phyloP scores from a whole-genome alignment of 345 rosid species.

The Toxicodendron radicans region DNA sequence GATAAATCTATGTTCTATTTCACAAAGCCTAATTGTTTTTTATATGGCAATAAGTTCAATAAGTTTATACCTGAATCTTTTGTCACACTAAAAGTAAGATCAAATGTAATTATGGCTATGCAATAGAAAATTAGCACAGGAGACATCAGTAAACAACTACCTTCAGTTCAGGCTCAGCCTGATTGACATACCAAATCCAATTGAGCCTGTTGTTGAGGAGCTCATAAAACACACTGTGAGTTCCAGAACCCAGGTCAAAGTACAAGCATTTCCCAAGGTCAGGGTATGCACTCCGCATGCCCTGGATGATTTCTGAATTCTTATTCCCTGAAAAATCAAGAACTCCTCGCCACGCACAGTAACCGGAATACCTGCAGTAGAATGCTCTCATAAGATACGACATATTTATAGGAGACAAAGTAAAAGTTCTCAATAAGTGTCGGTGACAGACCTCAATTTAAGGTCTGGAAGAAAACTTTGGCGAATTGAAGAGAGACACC shows the following conservation, averaged over 20 bases:
- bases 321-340: slow-evolving; percentile 59
- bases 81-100: neutral
- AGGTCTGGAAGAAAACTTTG: slow-evolving; percentile 52
- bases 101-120: neutral
- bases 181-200: slow-evolving; percentile 82
- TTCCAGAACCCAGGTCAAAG: slow-evolving; percentile 46
- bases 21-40: neutral
- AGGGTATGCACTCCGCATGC: slow-evolving; percentile 52
- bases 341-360: slow-evolving; percentile 85
- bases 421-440: neutral
- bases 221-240: slow-evolving; percentile 63
- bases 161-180: slow-evolving; percentile 65
- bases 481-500: slow-evolving; percentile 71
- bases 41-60: neutral
- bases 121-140: neutral
- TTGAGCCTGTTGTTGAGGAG: slow-evolving; percentile 57
- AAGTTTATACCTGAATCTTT: neutral
- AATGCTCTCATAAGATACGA: neutral
- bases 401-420: neutral
- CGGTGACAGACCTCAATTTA: slow-evolving; percentile 55
- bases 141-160: slow-evolving; percentile 28
- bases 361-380: slow-evolving; percentile 69
- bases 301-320: slow-evolving; percentile 43
- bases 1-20: neutral
- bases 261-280: slow-evolving; percentile 72